Conservation (phyloP, 768 basidiomycete genomes). For the Naganishia antarctica region DNA sequence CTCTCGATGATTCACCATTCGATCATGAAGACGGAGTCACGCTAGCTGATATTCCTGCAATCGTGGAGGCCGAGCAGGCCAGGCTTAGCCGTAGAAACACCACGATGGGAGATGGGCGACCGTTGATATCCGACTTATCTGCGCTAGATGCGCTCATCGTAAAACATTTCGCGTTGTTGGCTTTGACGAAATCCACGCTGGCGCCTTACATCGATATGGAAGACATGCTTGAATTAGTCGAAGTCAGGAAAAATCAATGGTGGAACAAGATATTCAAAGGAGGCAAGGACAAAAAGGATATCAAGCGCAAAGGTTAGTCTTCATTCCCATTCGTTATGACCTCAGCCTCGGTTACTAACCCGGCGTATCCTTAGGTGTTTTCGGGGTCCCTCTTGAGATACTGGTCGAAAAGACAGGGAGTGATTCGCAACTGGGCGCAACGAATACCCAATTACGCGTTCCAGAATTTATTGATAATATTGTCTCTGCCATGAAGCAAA, state of each 20-base stretch:
- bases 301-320: slow-evolving; percentile 60
- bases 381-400: slow-evolving; percentile 85
- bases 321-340: neutral
- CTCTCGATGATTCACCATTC: slow-evolving; percentile 25
- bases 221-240: slow-evolving; percentile 86
- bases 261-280: slow-evolving; percentile 92
- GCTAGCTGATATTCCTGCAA: slow-evolving; percentile 85
- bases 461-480: slow-evolving; percentile 99
- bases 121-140: slow-evolving; percentile 76
- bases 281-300: slow-evolving; percentile 73
- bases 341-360: neutral
- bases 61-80: slow-evolving; percentile 87
- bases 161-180: slow-evolving; percentile 81
- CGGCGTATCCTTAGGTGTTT: slow-evolving; percentile 64
- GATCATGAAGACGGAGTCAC: slow-evolving; percentile 76
- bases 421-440: slow-evolving; percentile 89
- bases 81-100: slow-evolving; percentile 79
- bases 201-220: slow-evolving; percentile 69
- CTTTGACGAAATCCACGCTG: slow-evolving; percentile 70
- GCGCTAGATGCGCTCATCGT: slow-evolving; percentile 81
- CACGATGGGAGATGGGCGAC: slow-evolving; percentile 69
- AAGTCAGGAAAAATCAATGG: slow-evolving; percentile 85
- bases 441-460: slow-evolving; percentile 73
- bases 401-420: slow-evolving; percentile 90
- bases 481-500: slow-evolving; percentile 95